Base-by-base conservation (phyloP, 2,329 filamentous ascomycete genomes). In the Ophiosphaerella herpotricha region DNA sequence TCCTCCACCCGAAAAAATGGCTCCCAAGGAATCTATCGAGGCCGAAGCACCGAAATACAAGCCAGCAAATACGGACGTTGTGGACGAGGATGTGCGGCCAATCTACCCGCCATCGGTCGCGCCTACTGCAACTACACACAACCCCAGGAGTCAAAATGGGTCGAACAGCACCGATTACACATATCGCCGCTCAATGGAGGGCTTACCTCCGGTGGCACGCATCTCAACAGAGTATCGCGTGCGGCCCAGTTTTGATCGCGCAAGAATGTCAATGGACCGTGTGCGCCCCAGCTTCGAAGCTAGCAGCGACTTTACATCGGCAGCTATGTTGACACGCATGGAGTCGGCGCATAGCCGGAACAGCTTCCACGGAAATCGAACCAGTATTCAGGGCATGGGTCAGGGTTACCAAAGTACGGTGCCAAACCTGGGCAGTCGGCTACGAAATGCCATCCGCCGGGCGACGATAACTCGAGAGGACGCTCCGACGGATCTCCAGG, bases 101-200 rank as follows among this genome's bases (percentile, higher is more conserved):
- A 96, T 97, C 65, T 97, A 97, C 74, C 90, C 93, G 42, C 91
- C 93, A 12, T 96, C 92, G 45, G 86, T 93, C 63, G 88, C 90
- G 41, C 81, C 84, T 11, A 93, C 90, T 13, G 82, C 85, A 39
- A 74, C 69, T 16, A 75, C 73, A 11, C 88, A 94, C 70, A 93
- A 91, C 58, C 87, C 87, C 43, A 81, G 85, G 61, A 94, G 90
- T 64, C 90, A 96, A 69, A 95, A 93, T 63, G 91, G 91, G 53
- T 97, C 92, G 75, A 92, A 96, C 73, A 93, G 91, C 54, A 97
- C 94, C 42, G 92, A 95, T 64, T 95, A 91, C 72, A 95, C 91
- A 18, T 78, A 73, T 41, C 75, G 77, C 40, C 70, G 61, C 37
- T 72, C 69, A 5, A 54, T 68, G 43, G 70, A 73, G 44, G 67